These are phyloP conservation scores for Laguncularia racemosa DNA, from an alignment of 345 rosid species.

Conservation along the genomic window DNA sequence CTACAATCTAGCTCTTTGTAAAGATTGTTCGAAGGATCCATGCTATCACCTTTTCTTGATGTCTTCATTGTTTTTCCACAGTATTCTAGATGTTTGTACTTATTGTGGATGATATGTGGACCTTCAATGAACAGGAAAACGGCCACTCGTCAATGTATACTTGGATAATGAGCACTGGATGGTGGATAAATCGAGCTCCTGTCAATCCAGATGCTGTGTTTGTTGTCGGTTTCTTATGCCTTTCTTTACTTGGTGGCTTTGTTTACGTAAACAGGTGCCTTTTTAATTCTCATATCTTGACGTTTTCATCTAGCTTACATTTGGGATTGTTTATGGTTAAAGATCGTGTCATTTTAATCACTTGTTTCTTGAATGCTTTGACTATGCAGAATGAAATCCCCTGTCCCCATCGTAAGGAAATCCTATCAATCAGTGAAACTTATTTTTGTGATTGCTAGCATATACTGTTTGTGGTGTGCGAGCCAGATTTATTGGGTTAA, in stretches of 20 bases:
- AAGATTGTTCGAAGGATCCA: too few species aligned
- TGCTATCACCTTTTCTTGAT: too few species aligned
- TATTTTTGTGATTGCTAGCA: slow-evolving; percentile 27
- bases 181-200: slow-evolving; percentile 60
- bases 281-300: background rate
- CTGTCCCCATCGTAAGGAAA: slow-evolving; percentile 19
- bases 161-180: slow-evolving; percentile 68
- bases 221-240: slow-evolving; percentile 46
- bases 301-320: too few species aligned
- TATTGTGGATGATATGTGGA: background rate
- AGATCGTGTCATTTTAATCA: background rate
- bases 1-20: too few species aligned
- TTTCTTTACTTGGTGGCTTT: slow-evolving; percentile 44
- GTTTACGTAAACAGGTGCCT: slow-evolving; percentile 55
- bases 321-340: background rate
- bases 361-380: background rate
- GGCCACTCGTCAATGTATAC: slow-evolving; percentile 50
- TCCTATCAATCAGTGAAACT: slow-evolving; percentile 31
- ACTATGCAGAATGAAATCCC: slow-evolving; percentile 27
- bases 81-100: background rate
- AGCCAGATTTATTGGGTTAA: slow-evolving; percentile 51
- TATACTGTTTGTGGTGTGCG: slow-evolving; percentile 57
- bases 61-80: too few species aligned
- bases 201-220: slow-evolving; percentile 56
- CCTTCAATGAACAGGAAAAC: slow-evolving; percentile 35